Evolutionary conservation across 2,329 filamentous ascomycete genomes (phyloP).

Genomic region (Dryadomyces quercivorus): DNA sequence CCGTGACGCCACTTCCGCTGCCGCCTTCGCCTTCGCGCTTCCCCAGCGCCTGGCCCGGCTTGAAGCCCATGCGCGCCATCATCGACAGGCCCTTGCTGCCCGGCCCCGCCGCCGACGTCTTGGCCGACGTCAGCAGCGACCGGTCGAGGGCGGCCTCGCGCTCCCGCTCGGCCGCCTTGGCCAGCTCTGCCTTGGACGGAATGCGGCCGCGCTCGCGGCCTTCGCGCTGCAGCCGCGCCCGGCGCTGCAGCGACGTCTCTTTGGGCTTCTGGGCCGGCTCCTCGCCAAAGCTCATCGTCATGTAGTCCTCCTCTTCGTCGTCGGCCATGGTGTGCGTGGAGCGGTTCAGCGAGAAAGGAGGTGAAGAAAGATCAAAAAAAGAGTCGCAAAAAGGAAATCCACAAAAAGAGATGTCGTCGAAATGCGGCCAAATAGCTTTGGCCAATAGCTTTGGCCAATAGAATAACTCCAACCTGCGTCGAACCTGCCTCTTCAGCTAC

Average conservation of each 20-base stretch:
- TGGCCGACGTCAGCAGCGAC: conserved; percentile 43
- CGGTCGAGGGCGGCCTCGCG: conserved; percentile 66
- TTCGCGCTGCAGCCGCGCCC: conserved; percentile 42
- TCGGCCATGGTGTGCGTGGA: neutral
- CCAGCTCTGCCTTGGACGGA: conserved; percentile 74
- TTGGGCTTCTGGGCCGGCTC: conserved; percentile 21
- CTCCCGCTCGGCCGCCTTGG: conserved; percentile 56
- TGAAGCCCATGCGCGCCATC: conserved; percentile 95
- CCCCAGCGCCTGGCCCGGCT: conserved; percentile 61
- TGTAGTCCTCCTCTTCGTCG: conserved; percentile 73
- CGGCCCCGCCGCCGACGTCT: conserved; percentile 23
- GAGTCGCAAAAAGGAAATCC: neutral
- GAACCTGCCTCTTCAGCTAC: too few relatives aligned
- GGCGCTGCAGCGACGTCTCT: conserved; percentile 43
- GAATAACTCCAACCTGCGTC: too few relatives aligned
- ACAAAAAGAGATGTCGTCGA: neutral
- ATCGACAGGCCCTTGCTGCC: conserved; percentile 83
- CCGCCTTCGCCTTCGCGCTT: conserved; percentile 11
- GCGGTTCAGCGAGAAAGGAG: neutral
- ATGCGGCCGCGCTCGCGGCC: conserved; percentile 54
- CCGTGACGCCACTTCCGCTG: conserved; percentile 17
- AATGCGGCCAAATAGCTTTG: too few relatives aligned
- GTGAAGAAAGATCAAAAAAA: too few relatives aligned
- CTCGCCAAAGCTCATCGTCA: conserved; percentile 85
- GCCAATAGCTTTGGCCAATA: too few relatives aligned